A percentile compares a stretch with the other conserved stretches of the same genome.
These are phyloP conservation scores for Artemisia tridentata DNA, from an alignment of 129 eudicot genomes.

Conservation along the genomic window DNA sequence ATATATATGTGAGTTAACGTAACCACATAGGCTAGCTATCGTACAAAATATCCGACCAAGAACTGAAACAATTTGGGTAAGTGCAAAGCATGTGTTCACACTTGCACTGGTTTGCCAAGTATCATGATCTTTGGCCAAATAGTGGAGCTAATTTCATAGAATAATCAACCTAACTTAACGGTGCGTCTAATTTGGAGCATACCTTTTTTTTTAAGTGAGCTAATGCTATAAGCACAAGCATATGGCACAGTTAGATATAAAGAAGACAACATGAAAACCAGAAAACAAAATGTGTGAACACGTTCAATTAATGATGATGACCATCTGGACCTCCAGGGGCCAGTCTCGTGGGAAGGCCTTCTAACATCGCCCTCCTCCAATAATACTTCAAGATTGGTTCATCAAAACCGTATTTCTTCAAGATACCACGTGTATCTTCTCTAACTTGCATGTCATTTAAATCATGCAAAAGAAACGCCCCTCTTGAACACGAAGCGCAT, in stretches of 20 bases:
- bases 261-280: too few relatives aligned
- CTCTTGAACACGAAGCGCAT: constrained; percentile 20
- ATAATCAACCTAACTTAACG: too few relatives aligned
- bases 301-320: constrained; percentile 44
- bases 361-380: constrained; percentile 40
- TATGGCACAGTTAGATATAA: too few relatives aligned
- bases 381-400: constrained; percentile 36
- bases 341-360: constrained; percentile 27
- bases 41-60: neutral
- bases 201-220: too few relatives aligned
- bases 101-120: neutral
- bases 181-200: too few relatives aligned
- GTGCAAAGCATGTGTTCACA: neutral
- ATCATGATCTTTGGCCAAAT: constrained; percentile 9
- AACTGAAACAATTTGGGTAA: neutral
- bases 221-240: too few relatives aligned
- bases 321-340: constrained; percentile 56
- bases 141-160: neutral
- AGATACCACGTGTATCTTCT: constrained; percentile 23
- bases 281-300: constrained; percentile 3
- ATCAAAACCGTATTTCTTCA: constrained; percentile 39
- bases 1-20: too few relatives aligned
- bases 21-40: too few relatives aligned
- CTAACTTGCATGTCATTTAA: constrained; percentile 17
- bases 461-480: constrained; percentile 18